A percentile compares a stretch with the other conserved stretches of the same genome.
These are phyloP conservation scores for Cercospora beticola DNA, from an alignment of 2,329 filamentous ascomycete species.

Conservation along the genomic window DNA sequence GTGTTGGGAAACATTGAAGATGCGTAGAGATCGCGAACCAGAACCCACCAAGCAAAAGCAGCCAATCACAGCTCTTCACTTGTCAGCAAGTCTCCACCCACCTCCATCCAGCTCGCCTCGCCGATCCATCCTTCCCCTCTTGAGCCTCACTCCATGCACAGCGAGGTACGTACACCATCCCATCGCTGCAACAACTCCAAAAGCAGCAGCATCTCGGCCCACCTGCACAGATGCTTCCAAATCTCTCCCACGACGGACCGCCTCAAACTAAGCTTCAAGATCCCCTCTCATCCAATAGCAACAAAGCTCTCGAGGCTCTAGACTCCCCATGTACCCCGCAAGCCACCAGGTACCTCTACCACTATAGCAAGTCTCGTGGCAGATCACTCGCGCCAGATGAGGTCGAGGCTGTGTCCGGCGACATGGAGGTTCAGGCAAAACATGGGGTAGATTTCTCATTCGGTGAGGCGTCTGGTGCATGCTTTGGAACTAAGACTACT, in stretches of 20 bases:
- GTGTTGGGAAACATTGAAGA: neutral
- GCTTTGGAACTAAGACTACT: neutral
- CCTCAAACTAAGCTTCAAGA: neutral
- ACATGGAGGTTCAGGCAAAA: slow-evolving; percentile 24
- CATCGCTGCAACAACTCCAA: neutral
- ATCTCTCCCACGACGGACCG: slow-evolving; percentile 13
- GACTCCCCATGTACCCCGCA: slow-evolving; percentile 27
- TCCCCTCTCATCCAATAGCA: slow-evolving; percentile 9
- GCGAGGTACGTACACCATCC: slow-evolving; percentile 1
- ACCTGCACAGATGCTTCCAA: slow-evolving; percentile 23
- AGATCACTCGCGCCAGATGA: slow-evolving; percentile 16
- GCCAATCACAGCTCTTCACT: slow-evolving; percentile 3
- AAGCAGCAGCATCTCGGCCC: slow-evolving; percentile 9
- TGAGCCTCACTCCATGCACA: neutral
- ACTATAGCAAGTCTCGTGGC: neutral
- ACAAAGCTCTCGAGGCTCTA: slow-evolving; percentile 15
- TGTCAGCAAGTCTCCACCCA: neutral
- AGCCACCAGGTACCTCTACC: slow-evolving; percentile 10
- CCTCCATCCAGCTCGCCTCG: neutral
- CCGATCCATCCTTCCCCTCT: neutral
- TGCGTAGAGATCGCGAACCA: neutral
- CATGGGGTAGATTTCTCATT: slow-evolving; percentile 16
- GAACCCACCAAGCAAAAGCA: neutral
- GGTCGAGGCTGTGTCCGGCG: slow-evolving; percentile 23
- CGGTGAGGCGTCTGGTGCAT: neutral